These are phyloP conservation scores for Domatiomyces globalis DNA, from an alignment of 2,329 filamentous ascomycete genomes.

Conservation along the genomic window DNA sequence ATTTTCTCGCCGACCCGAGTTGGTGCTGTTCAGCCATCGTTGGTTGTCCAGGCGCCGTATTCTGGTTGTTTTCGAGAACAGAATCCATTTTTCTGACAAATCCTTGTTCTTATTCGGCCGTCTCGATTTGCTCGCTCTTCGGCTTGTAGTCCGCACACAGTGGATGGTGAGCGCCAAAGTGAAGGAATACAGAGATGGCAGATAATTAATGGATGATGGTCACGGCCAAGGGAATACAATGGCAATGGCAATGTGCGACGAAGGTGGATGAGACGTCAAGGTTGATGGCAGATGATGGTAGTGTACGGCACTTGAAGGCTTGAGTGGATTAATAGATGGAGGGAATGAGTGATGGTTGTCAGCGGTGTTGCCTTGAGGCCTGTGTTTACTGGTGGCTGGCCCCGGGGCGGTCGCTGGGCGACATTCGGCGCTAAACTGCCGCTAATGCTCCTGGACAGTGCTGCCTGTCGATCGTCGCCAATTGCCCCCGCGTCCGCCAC, in stretches of 20 bases:
- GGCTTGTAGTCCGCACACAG: no score
- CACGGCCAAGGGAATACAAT: not conserved
- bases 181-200: slow-evolving; percentile 1
- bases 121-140: not conserved
- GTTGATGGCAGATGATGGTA: not conserved
- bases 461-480: not conserved
- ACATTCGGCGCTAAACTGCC: not conserved
- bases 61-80: slow-evolving; percentile 50
- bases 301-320: not conserved
- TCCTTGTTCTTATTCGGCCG: not conserved
- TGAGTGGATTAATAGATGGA: not conserved
- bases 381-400: not conserved
- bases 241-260: not conserved
- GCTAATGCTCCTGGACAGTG: not conserved
- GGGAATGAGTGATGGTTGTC: not conserved
- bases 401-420: not conserved
- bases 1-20: slow-evolving; percentile 42
- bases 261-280: not conserved
- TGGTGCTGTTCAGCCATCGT: slow-evolving; percentile 44
- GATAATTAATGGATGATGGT: slow-evolving; percentile 3
- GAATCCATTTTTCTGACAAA: slow-evolving; percentile 34
- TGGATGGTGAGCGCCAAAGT: not conserved
- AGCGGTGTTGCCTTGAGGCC: not conserved
- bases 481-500: not conserved
- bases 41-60: slow-evolving; percentile 46